A percentile compares a stretch with the other conserved stretches of the same genome.
Evolutionary conservation across 129 eudicot genomes (phyloP).

Genomic region (Flaveria brownii): DNA sequence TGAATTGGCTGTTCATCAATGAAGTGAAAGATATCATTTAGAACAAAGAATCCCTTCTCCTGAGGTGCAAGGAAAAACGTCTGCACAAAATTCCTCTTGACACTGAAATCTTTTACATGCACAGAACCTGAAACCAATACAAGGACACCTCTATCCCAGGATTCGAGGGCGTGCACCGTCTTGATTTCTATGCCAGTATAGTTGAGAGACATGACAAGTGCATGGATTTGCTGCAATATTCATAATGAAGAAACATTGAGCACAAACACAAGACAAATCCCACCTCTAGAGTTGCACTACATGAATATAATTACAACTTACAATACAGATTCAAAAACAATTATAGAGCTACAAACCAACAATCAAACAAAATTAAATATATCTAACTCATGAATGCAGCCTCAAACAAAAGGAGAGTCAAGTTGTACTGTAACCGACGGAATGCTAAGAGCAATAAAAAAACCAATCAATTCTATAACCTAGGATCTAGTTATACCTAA

Average conservation of each 20-base stretch:
- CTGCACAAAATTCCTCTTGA: conserved; percentile 72
- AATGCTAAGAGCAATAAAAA: not conserved
- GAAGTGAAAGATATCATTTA: conserved; percentile 79
- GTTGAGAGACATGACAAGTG: conserved; percentile 69
- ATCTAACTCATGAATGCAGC: not conserved
- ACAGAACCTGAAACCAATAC: conserved; percentile 80
- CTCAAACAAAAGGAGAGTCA: not conserved
- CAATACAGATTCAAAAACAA: not conserved
- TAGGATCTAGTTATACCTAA: too few species aligned
- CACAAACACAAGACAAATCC: not conserved
- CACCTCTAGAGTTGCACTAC: not conserved
- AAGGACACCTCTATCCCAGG: conserved; percentile 84
- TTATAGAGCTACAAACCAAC: too few species aligned
- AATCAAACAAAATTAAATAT: not conserved
- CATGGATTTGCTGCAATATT: conserved; percentile 72
- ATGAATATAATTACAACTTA: not conserved
- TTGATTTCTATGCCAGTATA: conserved; percentile 73
- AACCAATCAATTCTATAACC: not conserved
- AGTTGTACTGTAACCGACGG: not conserved
- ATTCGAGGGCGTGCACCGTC: conserved; percentile 72
- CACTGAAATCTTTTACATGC: conserved; percentile 48
- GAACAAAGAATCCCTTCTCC: conserved; percentile 82
- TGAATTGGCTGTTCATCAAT: conserved; percentile 72
- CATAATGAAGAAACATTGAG: not conserved
- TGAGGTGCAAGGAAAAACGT: conserved; percentile 91